Base-by-base conservation (phyloP, 202 grass and related monocot species). In the Eragrostis tef region DNA sequence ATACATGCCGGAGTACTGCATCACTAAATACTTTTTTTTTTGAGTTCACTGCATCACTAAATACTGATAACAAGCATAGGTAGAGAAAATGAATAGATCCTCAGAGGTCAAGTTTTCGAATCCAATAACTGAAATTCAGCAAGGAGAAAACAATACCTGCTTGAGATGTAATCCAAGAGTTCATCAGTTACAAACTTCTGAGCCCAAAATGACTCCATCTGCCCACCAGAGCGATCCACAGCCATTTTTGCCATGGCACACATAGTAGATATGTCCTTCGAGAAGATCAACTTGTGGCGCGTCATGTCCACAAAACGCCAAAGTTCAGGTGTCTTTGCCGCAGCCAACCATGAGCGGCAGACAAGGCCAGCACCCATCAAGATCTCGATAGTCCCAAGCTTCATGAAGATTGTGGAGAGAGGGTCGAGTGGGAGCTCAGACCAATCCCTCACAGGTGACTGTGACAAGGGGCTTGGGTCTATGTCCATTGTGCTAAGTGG, bases 261-360 rank as follows among this genome's bases (percentile, higher is more conserved):
- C 41, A 82, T 12, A 2, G 43, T 16, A 14, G 3, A 24, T 46
- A 2, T 25, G 0, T 6, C 3, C 76, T 86, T 86, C 3, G 24
- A 48, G 69, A 86, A 80, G 75, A 82, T 9, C 58, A 83, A 6
- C 36, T 67, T 79, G 67, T 78, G 72, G 3, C 36, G 26, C 0
- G 80, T 66, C 74, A 88, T 83, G 67, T 88, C 86, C 73, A 83
- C 86, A 1, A 58, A 71, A 1, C 80, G 80, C 86, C 86, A 88
- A 20, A 79, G 42, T n/a, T 84, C 72, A 17, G 80, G 80, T 16
- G 58, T 41, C 80, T 83, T 78, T 7, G 80, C 48, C 41, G 67
- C 68, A 0, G 11, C 17, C 56, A 83, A 4, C 86, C 86, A 88
- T 60, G 86, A 79, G 7, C 11, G 70, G 74, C 86, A 87, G 53